Percentiles rank a stretch among this genome's conserved stretches.
These are phyloP conservation scores for Leishmania turanica DNA, from an alignment of 208 protist species.

Conservation along the genomic window DNA sequence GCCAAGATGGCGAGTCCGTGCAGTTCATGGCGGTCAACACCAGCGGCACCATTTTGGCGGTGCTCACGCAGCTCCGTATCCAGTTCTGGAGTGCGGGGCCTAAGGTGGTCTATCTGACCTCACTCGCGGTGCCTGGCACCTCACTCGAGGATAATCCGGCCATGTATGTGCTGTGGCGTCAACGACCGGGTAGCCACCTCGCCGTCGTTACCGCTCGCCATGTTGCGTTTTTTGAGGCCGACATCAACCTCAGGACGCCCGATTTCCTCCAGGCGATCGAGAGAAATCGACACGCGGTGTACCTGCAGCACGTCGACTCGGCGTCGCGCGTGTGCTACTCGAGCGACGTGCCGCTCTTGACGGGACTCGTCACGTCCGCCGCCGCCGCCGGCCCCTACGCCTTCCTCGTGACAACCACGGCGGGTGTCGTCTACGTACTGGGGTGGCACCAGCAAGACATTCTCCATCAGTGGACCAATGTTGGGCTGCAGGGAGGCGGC, in stretches of 20 bases:
- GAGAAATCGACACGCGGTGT: constrained; percentile 12
- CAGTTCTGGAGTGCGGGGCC: constrained; percentile 56
- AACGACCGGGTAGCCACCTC: constrained; percentile 36
- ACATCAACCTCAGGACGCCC: constrained; percentile 24
- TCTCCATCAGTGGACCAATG: constrained; percentile 55
- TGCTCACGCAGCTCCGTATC: constrained; percentile 58
- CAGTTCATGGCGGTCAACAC: constrained; percentile 46
- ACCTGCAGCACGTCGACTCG: constrained; percentile 29
- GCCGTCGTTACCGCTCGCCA: constrained; percentile 60
- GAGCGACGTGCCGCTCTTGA: constrained; percentile 39
- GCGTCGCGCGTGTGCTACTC: constrained; percentile 48
- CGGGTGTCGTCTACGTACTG: constrained; percentile 63
- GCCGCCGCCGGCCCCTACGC: constrained; percentile 42
- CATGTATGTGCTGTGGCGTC: constrained; percentile 67
- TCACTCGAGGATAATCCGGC: constrained; percentile 53
- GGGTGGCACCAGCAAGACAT: constrained; percentile 56
- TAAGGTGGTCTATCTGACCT: constrained; percentile 46
- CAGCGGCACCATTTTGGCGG: constrained; percentile 39
- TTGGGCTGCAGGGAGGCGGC: constrained; percentile 23
- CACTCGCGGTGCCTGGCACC: constrained; percentile 37
- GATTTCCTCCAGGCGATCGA: constrained; percentile 16
- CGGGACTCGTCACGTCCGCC: constrained; percentile 45
- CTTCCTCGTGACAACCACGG: constrained; percentile 66
- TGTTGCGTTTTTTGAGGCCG: constrained; percentile 54
- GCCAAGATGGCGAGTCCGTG: constrained; percentile 37